phyloP scores from a whole-genome alignment of 2,329 filamentous ascomycete genomes.

The Colletotrichum acutatum region DNA sequence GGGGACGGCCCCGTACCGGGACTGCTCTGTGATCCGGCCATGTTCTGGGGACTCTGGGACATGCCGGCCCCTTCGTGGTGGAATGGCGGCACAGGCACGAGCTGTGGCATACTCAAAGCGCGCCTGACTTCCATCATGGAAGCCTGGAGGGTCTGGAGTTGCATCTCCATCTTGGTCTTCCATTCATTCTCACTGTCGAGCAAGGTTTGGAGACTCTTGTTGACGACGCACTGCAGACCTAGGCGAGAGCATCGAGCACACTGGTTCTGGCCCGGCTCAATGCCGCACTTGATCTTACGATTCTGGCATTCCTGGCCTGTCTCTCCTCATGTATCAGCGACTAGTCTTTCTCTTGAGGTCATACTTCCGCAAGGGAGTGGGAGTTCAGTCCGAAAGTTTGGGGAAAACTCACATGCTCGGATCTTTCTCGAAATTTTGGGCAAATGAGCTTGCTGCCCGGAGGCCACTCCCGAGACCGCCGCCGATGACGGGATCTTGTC shows the following conservation, averaged over 20 bases:
- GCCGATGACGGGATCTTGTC: constrained; percentile 33
- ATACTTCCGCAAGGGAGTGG: background rate
- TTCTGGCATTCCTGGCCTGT: constrained; percentile 58
- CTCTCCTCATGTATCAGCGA: background rate
- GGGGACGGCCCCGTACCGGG: constrained; percentile 36
- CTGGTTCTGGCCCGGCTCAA: constrained; percentile 54
- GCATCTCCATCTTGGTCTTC: constrained; percentile 44
- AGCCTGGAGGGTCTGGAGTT: constrained; percentile 41
- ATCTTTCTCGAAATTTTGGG: constrained; percentile 47
- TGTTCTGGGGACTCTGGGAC: constrained; percentile 31
- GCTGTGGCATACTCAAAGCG: constrained; percentile 36
- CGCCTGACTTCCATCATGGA: constrained; percentile 42
- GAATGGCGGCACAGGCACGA: constrained; percentile 2
- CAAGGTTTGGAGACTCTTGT: constrained; percentile 66
- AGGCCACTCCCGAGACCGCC: background rate
- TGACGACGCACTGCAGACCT: constrained; percentile 62
- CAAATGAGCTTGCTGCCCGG: constrained; percentile 26
- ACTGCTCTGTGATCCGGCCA: constrained; percentile 32
- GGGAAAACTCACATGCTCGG: constrained; percentile 42
- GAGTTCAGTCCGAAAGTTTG: background rate
- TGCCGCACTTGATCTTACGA: constrained; percentile 66
- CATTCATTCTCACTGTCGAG: constrained; percentile 64
- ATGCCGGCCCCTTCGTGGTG: constrained; percentile 19
- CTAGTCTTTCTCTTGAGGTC: background rate
- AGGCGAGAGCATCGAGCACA: constrained; percentile 62